Percentiles rank a stretch among this genome's conserved stretches.
Conservation (phyloP, 306 rosid genomes). For the Casuarina equisetifolia region DNA sequence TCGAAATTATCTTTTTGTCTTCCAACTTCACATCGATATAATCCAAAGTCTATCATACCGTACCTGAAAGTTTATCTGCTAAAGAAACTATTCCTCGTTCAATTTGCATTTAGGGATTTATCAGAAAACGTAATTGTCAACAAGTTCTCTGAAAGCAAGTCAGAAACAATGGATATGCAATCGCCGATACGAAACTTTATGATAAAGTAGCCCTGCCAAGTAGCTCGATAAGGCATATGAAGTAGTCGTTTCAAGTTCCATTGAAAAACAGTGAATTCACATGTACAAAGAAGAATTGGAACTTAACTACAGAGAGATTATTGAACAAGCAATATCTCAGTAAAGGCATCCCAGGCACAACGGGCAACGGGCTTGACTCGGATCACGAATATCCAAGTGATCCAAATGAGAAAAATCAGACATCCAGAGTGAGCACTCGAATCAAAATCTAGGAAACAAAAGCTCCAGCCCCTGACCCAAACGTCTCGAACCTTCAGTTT, state of each 20-base stretch:
- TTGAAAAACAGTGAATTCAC: no score
- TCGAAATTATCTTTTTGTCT: neutral
- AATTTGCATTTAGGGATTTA: no score
- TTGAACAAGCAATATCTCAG: no score
- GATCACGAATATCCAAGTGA: neutral
- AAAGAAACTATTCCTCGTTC: neutral
- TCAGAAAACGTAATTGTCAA: neutral
- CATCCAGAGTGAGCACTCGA: neutral
- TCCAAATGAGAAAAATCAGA: neutral
- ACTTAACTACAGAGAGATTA: no score
- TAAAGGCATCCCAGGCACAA: no score
- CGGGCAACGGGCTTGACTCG: neutral
- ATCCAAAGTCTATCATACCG: no score
- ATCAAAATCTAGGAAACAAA: neutral
- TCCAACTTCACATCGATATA: neutral
- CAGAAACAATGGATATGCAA: neutral
- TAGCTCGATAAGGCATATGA: no score
- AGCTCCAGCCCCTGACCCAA: neutral
- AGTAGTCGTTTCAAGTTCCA: no score
- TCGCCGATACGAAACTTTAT: neutral
- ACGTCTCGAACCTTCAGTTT: neutral
- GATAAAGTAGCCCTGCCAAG: neutral
- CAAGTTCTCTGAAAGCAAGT: neutral
- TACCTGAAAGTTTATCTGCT: neutral
- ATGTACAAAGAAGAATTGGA: no score